Evolutionary conservation across 2,329 filamentous ascomycete genomes (phyloP).

Genomic region (Aspergillus ruber): DNA sequence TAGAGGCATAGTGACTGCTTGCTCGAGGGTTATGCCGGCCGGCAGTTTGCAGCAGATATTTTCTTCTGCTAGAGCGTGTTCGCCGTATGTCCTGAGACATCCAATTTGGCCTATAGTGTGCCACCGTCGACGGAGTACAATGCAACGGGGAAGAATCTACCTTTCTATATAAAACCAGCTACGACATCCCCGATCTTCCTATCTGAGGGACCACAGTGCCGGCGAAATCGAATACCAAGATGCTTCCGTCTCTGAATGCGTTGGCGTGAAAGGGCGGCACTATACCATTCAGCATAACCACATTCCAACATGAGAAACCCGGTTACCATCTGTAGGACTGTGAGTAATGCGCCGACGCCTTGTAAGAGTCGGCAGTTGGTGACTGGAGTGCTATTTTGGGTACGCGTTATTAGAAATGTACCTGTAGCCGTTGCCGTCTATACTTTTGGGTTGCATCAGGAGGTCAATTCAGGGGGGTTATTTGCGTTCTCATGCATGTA

Average conservation of each 20-base stretch:
- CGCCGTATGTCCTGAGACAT: conserved; percentile 34
- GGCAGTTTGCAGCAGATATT: conserved; percentile 38
- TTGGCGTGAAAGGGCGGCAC: background rate
- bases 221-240: background rate
- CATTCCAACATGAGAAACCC: background rate
- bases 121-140: background rate
- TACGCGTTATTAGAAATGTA: background rate
- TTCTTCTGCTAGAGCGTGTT: conserved; percentile 37
- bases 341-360: background rate
- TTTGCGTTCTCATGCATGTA: no score
- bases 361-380: background rate
- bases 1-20: conserved; percentile 36
- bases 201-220: background rate
- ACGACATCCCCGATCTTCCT: background rate
- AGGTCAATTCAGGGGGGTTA: no score
- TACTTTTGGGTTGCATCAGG: no score
- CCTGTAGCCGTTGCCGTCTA: background rate
- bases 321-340: background rate
- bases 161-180: background rate
- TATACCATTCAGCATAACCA: background rate
- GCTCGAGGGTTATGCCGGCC: conserved; percentile 16
- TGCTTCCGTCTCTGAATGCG: background rate
- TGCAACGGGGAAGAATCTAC: background rate
- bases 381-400: background rate
- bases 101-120: conserved; percentile 4